Conservation (phyloP, 441 rosid species). For the Bocquillonia castaneifolia region DNA sequence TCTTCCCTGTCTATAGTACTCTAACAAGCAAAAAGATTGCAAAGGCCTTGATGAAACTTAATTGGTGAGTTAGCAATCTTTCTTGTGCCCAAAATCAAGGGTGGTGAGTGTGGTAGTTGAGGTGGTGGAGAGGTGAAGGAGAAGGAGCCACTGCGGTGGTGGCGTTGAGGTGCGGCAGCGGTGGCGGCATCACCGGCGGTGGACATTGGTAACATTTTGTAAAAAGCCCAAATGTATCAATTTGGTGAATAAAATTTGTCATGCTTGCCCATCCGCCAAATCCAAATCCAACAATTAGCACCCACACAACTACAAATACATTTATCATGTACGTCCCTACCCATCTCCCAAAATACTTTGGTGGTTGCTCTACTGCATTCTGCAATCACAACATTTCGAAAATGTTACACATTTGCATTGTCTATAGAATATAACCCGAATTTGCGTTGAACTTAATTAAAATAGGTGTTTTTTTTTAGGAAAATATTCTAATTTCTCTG, state of each 20-base stretch:
- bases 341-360: constrained; percentile 79
- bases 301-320: constrained; percentile 72
- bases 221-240: constrained; percentile 84
- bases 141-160: constrained; percentile 36
- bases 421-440: too few species aligned
- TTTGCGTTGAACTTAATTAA: too few species aligned
- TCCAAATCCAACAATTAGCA: constrained; percentile 83
- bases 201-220: constrained; percentile 97
- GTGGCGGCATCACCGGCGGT: constrained; percentile 45
- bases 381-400: constrained; percentile 44
- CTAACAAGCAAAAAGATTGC: not conserved
- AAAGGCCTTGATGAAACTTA: constrained; percentile 5
- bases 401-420: too few species aligned
- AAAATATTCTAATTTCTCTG: not conserved
- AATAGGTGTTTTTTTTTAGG: not conserved
- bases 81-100: constrained; percentile 28
- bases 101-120: constrained; percentile 41
- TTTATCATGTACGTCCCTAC: constrained; percentile 65
- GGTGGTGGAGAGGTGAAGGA: constrained; percentile 39
- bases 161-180: constrained; percentile 33
- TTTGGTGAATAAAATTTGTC: constrained; percentile 71
- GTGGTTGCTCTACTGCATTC: constrained; percentile 98
- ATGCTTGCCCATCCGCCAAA: constrained; percentile 99
- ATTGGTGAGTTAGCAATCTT: constrained; percentile 19
- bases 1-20: constrained; percentile 17